A percentile compares a stretch with the other conserved stretches of the same genome.
phyloP scores from a whole-genome alignment of 2,329 filamentous ascomycete genomes.

The Coniella lustricola region DNA sequence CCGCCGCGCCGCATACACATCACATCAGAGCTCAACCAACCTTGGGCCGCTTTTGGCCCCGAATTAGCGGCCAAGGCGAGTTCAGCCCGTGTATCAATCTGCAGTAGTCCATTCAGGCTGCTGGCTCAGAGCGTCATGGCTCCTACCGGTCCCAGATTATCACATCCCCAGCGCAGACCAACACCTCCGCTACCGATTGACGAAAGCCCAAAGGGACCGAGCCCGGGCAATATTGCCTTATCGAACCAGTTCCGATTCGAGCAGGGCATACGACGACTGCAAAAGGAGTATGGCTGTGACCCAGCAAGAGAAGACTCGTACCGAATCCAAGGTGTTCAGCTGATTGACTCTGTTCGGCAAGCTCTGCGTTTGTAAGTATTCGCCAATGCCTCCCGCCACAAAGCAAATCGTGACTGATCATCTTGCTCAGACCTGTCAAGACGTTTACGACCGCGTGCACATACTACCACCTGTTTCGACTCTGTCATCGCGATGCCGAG shows the following conservation, averaged over 20 bases:
- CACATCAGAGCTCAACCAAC: neutral
- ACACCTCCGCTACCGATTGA: slow-evolving; percentile 8
- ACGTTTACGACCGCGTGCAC: slow-evolving; percentile 88
- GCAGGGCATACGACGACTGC: slow-evolving; percentile 66
- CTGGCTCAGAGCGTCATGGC: slow-evolving; percentile 4
- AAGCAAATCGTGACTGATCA: slow-evolving; percentile 26
- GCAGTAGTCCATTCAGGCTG: neutral
- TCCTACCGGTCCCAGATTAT: slow-evolving; percentile 11
- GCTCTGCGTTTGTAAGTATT: slow-evolving; percentile 65
- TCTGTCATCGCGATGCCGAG: slow-evolving; percentile 76
- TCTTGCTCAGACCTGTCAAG: slow-evolving; percentile 53
- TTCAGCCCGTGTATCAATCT: neutral
- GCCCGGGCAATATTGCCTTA: slow-evolving; percentile 42
- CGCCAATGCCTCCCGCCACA: neutral
- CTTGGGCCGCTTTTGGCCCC: neutral
- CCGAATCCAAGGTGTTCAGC: slow-evolving; percentile 77
- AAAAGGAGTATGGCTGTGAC: slow-evolving; percentile 63
- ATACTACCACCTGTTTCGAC: slow-evolving; percentile 90
- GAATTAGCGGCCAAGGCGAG: too few relatives aligned
- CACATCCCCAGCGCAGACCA: slow-evolving; percentile 7
- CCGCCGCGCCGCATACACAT: too few relatives aligned
- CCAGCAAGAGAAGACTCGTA: slow-evolving; percentile 73
- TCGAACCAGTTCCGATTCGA: slow-evolving; percentile 73
- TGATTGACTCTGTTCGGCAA: slow-evolving; percentile 80
- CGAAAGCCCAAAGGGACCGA: slow-evolving; percentile 30